Evolutionary conservation across 768 basidiomycete genomes (phyloP).

Genomic region (Pleurotus ostreatus): DNA sequence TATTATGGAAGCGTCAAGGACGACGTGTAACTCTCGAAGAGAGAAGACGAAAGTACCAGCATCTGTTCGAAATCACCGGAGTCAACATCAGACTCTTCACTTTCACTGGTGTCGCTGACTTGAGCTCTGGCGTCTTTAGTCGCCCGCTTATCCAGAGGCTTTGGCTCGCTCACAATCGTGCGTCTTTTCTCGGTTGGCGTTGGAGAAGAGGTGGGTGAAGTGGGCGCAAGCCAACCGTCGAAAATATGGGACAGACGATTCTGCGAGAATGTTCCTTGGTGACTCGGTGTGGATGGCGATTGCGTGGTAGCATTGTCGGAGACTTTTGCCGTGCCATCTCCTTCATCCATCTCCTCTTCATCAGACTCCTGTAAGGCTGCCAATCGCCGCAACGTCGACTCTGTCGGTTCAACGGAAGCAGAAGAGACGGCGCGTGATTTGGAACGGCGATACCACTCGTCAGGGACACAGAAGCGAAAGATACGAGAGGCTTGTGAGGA

Average conservation of each 20-base stretch:
- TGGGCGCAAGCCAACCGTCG: slow-evolving; percentile 56
- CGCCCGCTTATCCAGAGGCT: slow-evolving; percentile 45
- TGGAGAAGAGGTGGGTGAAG: slow-evolving; percentile 34
- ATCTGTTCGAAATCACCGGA: slow-evolving; percentile 57
- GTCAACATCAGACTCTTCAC: slow-evolving; percentile 36
- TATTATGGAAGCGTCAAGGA: slow-evolving; percentile 8
- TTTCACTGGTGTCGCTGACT: slow-evolving; percentile 19
- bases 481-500: slow-evolving; percentile 35
- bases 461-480: slow-evolving; percentile 69
- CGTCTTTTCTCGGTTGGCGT: slow-evolving; percentile 33
- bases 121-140: slow-evolving; percentile 23
- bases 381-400: slow-evolving; percentile 44
- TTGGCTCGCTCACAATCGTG: slow-evolving; percentile 73
- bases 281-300: slow-evolving; percentile 34
- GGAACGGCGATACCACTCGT: slow-evolving; percentile 75
- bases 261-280: slow-evolving; percentile 52
- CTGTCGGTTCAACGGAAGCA: slow-evolving; percentile 41
- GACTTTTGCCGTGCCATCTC: slow-evolving; percentile 63
- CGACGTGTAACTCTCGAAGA: background rate
- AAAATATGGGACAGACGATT: slow-evolving; percentile 64
- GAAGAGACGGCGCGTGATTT: slow-evolving; percentile 50
- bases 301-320: slow-evolving; percentile 11
- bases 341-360: slow-evolving; percentile 37
- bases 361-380: slow-evolving; percentile 47
- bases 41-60: slow-evolving; percentile 44